Percentiles rank a stretch among this genome's conserved stretches.
phyloP scores from a whole-genome alignment of 345 rosid genomes.

The Reutealis trisperma region DNA sequence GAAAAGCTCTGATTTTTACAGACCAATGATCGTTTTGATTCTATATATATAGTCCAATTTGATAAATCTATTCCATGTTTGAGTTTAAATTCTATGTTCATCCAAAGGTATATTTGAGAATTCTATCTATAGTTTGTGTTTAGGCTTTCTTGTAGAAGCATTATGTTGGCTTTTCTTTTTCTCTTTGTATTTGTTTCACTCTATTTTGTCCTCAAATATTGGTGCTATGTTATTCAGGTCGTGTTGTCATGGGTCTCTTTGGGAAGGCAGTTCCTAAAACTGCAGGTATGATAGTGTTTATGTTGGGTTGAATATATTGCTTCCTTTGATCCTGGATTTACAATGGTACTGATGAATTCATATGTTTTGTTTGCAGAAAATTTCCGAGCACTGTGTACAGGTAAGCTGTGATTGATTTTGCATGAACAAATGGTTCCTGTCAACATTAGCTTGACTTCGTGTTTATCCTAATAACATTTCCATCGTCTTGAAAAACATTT shows the following conservation, averaged over 20 bases:
- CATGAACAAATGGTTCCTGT: background rate
- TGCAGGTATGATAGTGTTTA: constrained; percentile 46
- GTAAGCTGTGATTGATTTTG: constrained; percentile 33
- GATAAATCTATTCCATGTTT: background rate
- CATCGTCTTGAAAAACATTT: background rate
- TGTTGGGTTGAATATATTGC: background rate
- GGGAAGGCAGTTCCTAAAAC: constrained; percentile 96
- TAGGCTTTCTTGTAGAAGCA: background rate
- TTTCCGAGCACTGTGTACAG: constrained; percentile 96
- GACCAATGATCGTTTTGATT: no score
- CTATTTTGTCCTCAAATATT: background rate
- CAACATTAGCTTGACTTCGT: background rate
- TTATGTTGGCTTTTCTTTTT: background rate
- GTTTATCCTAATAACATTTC: background rate
- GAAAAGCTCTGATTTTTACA: no score
- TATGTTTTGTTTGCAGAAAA: constrained; percentile 64
- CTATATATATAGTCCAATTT: no score
- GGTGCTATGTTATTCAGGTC: constrained; percentile 50
- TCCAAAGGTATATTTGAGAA: background rate
- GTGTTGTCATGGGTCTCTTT: constrained; percentile 80
- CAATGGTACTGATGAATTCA: constrained; percentile 16
- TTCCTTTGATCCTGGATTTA: background rate
- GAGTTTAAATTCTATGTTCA: background rate
- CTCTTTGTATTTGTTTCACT: background rate
- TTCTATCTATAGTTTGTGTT: no score